Base-by-base conservation (phyloP, 2,329 filamentous ascomycete species). In the Fulvia fulva region DNA sequence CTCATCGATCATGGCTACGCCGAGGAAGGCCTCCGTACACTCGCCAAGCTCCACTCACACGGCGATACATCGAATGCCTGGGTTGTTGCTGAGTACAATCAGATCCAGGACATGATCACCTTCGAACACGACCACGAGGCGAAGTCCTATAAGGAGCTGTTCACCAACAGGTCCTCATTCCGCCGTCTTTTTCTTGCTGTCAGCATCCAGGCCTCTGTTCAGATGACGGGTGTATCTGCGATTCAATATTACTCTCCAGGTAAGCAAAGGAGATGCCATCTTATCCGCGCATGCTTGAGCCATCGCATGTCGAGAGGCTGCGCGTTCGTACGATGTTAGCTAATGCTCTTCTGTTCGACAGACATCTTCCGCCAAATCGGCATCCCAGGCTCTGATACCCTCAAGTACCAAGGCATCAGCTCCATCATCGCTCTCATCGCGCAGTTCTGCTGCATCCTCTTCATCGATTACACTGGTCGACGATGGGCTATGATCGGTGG, bases 391-490 rank as follows among this genome's bases (percentile, higher is more conserved):
- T 77, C 83, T 53, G 80, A 88, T 26, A 85, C 89, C 0, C 80
- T 91, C 43, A 84, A 87, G 63, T 91, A 91, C 71, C 88, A 91
- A 71, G 87, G 86, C 55, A 90, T 91, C 67, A 89, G 87, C 60
- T 87, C 82, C 1, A 79, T 90, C 59, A 83, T 91, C 52, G 88
- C 87, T 1, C 75, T 91, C 8, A 69, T 90, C 12, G 88, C 84
- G 0, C 86, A 90, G 68, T 83, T 85, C 64, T 74, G 81, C 44
- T 90, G 87, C 68, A 88, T 91, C 67, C 69, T 86, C 49, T 75
- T 85, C 57, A 86, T 91, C 63, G 89, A 92, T 70, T 79, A 77
- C 32, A 81, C 87, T 8, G 89, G 90, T 51, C 85, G 89, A 47
- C 82, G 89, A 58, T 85, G 85, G 82, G 85, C 87, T 0, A 74